Percentiles rank a stretch among this genome's conserved stretches.
phyloP scores from a whole-genome alignment of 2,329 filamentous ascomycete genomes.

The Apiospora hydei region DNA sequence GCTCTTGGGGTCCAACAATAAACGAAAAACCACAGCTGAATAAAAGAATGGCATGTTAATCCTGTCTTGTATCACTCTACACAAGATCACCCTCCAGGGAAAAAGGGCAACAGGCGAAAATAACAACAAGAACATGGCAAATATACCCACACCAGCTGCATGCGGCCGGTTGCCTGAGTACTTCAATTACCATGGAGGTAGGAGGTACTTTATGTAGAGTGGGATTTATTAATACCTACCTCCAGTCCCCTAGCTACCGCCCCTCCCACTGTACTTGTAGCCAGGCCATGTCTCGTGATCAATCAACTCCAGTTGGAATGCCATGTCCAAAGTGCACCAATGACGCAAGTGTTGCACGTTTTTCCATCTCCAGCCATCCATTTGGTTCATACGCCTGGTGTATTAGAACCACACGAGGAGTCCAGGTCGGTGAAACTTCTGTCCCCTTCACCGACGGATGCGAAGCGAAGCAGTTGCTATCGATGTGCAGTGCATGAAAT shows the following conservation, averaged over 20 bases:
- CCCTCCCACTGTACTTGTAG: neutral
- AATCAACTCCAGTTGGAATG: neutral
- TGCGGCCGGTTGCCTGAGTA: neutral
- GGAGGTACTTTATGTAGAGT: neutral
- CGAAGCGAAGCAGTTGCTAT: neutral
- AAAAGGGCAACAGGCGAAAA: neutral
- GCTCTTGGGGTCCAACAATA: no score
- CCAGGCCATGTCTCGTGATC: conserved; percentile 17
- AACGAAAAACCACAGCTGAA: neutral
- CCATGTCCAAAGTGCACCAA: neutral
- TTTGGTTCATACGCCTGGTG: neutral
- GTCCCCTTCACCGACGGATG: neutral
- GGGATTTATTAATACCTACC: conserved; percentile 15
- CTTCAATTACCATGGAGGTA: neutral
- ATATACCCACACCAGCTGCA: conserved; percentile 5
- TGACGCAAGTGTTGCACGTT: conserved; percentile 7
- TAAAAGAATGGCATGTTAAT: neutral
- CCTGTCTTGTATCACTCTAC: neutral
- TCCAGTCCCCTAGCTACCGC: neutral
- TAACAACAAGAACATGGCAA: neutral
- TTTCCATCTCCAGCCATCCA: neutral
- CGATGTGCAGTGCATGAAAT: neutral
- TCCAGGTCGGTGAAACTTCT: neutral
- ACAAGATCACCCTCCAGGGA: neutral
- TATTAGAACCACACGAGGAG: neutral